phyloP scores from a whole-genome alignment of 306 rosid genomes.

The Citrullus colocynthis region DNA sequence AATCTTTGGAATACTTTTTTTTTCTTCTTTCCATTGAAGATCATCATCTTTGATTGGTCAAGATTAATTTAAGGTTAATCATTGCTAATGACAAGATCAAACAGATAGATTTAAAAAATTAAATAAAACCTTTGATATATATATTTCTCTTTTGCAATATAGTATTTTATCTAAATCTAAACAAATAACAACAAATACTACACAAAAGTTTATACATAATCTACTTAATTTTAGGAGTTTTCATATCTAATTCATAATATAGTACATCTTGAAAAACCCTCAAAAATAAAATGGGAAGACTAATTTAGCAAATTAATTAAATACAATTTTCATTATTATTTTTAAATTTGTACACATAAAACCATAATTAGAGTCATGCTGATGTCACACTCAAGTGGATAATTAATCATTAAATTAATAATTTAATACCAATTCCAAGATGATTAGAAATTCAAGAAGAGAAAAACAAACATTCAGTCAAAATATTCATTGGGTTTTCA shows the following conservation, averaged over 20 bases:
- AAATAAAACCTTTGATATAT: neutral
- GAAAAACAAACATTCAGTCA: slow-evolving; percentile 10
- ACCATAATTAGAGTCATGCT: neutral
- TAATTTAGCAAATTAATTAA: neutral
- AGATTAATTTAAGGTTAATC: neutral
- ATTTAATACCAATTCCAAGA: neutral
- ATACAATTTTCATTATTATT: neutral
- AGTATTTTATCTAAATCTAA: neutral
- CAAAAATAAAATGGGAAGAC: neutral
- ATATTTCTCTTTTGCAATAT: neutral
- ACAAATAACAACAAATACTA: neutral
- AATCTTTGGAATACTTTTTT: neutral
- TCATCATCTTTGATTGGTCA: slow-evolving; percentile 7
- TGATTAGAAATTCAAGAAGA: slow-evolving; percentile 3
- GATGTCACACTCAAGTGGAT: slow-evolving; percentile 6
- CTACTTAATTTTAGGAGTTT: neutral
- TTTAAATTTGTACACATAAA: neutral
- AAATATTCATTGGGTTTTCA: slow-evolving; percentile 1
- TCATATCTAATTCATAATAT: neutral
- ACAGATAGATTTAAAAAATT: neutral
- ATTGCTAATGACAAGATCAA: slow-evolving; percentile 8
- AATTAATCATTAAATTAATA: neutral
- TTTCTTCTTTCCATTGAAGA: neutral
- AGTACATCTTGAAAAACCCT: neutral
- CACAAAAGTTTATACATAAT: neutral